Evolutionary conservation across 1,284 basidiomycete species (phyloP).

Genomic region (Heimioporus retisporus): DNA sequence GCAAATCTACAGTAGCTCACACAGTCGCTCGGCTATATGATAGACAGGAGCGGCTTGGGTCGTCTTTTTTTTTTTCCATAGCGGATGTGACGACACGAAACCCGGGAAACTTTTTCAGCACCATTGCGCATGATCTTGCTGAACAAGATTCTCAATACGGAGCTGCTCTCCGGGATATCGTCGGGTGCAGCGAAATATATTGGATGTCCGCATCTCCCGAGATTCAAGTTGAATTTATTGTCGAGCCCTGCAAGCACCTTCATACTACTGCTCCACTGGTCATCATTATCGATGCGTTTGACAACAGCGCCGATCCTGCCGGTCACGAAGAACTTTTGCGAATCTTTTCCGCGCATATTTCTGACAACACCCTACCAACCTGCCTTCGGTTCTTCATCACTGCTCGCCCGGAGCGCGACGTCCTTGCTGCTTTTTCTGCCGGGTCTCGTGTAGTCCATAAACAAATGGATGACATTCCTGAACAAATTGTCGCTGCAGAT

Average conservation of each 20-base stretch:
- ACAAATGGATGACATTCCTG: no score
- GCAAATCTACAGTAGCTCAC: conserved; percentile 10
- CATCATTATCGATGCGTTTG: conserved; percentile 6
- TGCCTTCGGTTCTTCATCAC: no score
- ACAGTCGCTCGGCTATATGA: conserved; percentile 10
- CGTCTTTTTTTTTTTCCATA: conserved; percentile 5
- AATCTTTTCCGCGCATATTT: no score
- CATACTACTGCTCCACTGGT: conserved; percentile 1
- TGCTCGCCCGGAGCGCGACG: no score
- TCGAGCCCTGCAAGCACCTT: not conserved
- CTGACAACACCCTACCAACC: no score
- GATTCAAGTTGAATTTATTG: conserved; percentile 10
- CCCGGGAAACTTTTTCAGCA: conserved; percentile 4
- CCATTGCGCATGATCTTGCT: not conserved
- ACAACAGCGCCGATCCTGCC: not conserved
- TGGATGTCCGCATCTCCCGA: not conserved
- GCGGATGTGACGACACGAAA: conserved; percentile 1
- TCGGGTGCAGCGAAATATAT: not conserved
- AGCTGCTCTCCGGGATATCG: not conserved
- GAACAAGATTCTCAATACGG: conserved; percentile 4
- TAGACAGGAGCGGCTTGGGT: not conserved
- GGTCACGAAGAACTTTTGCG: no score
- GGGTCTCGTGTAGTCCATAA: no score
- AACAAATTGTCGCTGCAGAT: no score
- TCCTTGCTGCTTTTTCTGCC: no score